Evolutionary conservation across 2,329 filamentous ascomycete species (phyloP).

Genomic region (Aspergillus uvarum): DNA sequence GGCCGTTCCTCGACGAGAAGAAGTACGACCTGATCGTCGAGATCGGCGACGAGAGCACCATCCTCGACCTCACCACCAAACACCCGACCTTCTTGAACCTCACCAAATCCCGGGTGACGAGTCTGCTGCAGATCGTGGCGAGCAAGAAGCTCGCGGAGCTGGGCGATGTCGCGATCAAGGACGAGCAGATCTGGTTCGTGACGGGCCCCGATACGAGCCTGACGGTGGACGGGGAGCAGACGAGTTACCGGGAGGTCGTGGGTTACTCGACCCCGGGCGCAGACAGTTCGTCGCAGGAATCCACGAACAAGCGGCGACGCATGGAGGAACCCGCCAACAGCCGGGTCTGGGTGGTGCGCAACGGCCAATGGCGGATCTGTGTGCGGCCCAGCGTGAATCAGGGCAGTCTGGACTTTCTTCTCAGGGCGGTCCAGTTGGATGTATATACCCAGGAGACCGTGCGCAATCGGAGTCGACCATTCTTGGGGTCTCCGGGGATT

Average conservation of each 20-base stretch:
- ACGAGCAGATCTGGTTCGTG: conserved; percentile 59
- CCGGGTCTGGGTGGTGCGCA: conserved; percentile 61
- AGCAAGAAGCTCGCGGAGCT: conserved; percentile 61
- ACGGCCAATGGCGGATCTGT: conserved; percentile 69
- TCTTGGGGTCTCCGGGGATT: conserved; percentile 48
- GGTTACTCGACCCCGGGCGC: conserved; percentile 14
- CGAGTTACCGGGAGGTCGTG: conserved; percentile 5
- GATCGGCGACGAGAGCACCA: conserved; percentile 66
- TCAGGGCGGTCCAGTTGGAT: conserved; percentile 75
- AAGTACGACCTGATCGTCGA: conserved; percentile 76
- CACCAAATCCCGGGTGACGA: conserved; percentile 67
- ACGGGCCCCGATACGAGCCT: conserved; percentile 55
- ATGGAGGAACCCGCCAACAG: conserved; percentile 12
- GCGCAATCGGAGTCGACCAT: conserved; percentile 65
- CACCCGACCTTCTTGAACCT: conserved; percentile 72
- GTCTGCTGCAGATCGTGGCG: conserved; percentile 76
- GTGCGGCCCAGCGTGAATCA: conserved; percentile 55
- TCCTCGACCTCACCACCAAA: conserved; percentile 54
- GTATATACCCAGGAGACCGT: conserved; percentile 65
- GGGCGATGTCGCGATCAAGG: conserved; percentile 66
- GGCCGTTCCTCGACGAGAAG: conserved; percentile 79
- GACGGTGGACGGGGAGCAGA: conserved; percentile 40
- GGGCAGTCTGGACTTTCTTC: conserved; percentile 64
- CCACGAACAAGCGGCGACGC: conserved; percentile 18
- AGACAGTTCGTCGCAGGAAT: background rate